Conservation (phyloP, 2,329 filamentous ascomycete genomes). For the Chaetomiaceae sp. region DNA sequence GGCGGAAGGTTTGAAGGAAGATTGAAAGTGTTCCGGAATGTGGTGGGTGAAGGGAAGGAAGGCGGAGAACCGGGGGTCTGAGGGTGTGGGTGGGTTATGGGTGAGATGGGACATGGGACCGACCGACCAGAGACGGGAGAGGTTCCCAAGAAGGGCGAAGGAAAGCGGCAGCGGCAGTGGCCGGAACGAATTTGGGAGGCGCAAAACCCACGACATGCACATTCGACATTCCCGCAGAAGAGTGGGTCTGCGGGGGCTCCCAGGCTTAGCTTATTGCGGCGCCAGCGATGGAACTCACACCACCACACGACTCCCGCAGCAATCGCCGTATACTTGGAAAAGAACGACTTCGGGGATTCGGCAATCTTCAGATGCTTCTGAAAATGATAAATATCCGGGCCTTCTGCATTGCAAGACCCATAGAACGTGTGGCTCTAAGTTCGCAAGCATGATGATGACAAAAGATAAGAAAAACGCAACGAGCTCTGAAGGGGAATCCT, state of each 20-base stretch:
- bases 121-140: slow-evolving; percentile 23
- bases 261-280: too few species aligned
- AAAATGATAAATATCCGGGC: too few species aligned
- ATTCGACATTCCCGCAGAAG: slow-evolving; percentile 16
- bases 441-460: too few species aligned
- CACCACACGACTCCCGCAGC: not conserved
- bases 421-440: too few species aligned
- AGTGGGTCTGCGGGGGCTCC: slow-evolving; percentile 15
- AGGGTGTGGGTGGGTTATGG: slow-evolving; percentile 18
- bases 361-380: too few species aligned
- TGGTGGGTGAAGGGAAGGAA: slow-evolving; percentile 20
- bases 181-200: slow-evolving; percentile 25
- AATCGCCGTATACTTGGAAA: too few species aligned
- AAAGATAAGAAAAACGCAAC: not conserved
- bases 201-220: slow-evolving; percentile 19
- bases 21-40: slow-evolving; percentile 2
- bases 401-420: too few species aligned
- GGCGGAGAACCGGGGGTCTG: slow-evolving; percentile 23
- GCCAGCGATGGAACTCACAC: not conserved
- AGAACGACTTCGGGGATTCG: too few species aligned
- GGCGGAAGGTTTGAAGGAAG: not conserved
- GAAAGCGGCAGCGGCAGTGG: slow-evolving; percentile 23
- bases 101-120: slow-evolving; percentile 21
- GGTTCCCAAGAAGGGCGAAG: slow-evolving; percentile 13
- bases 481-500: not conserved